A percentile compares a stretch with the other conserved stretches of the same genome.
Evolutionary conservation across 2,329 filamentous ascomycete species (phyloP).

Genomic region (Colletotrichum sp.): DNA sequence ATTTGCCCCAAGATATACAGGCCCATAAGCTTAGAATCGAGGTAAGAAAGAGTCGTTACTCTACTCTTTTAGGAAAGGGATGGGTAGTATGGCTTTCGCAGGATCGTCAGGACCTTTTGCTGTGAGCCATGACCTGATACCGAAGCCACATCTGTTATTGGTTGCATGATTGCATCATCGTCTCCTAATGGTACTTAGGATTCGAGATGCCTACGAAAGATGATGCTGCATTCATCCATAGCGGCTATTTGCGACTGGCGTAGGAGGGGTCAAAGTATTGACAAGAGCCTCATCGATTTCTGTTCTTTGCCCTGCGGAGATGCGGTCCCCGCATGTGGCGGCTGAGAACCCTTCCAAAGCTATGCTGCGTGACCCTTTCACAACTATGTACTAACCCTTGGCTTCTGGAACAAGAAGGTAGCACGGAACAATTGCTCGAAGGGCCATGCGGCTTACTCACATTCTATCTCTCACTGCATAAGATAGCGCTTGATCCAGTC

Average conservation of each 20-base stretch:
- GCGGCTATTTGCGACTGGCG: background rate
- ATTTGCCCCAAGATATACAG: background rate
- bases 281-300: background rate
- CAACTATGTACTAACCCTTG: background rate
- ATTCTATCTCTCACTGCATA: background rate
- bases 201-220: background rate
- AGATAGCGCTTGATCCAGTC: background rate
- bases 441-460: background rate
- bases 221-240: background rate
- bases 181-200: background rate
- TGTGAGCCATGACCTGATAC: background rate
- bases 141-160: background rate
- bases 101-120: background rate
- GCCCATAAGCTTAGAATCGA: accelerated
- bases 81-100: background rate
- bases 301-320: background rate
- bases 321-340: background rate
- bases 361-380: background rate
- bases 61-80: background rate
- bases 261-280: background rate
- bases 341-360: background rate
- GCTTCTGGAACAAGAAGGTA: background rate
- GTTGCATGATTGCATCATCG: background rate
- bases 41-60: background rate
- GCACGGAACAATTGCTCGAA: background rate